Evolutionary conservation across 176 grass and related monocot species (phyloP).

Genomic region (Ensete glaucum): DNA sequence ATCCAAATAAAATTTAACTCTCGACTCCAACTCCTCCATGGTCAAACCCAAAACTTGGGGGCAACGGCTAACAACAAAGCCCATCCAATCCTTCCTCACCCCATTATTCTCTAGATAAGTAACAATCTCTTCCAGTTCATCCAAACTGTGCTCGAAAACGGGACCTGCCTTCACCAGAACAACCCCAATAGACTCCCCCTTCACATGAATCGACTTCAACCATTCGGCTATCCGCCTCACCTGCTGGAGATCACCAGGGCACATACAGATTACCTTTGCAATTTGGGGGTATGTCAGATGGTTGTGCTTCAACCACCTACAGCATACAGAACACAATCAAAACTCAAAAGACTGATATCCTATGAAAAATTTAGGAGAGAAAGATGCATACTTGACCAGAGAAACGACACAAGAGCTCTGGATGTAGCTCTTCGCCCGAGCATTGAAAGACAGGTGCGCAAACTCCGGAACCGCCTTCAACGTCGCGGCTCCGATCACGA

Average conservation of each 20-base stretch:
- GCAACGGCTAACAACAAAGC: conserved; percentile 60
- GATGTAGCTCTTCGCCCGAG: conserved; percentile 52
- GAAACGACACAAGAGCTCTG: conserved; percentile 45
- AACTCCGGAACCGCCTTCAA: conserved; percentile 52
- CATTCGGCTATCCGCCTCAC: conserved; percentile 56
- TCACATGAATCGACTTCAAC: conserved; percentile 77
- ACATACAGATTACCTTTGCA: conserved; percentile 56
- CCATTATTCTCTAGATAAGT: conserved; percentile 46
- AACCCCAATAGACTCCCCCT: conserved; percentile 56
- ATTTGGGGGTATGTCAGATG: conserved; percentile 81
- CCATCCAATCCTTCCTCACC: conserved; percentile 83
- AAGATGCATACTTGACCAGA: conserved; percentile 70
- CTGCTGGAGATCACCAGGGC: conserved; percentile 52
- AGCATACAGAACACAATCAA: conserved; percentile 7
- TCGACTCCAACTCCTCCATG: conserved; percentile 46
- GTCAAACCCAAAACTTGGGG: conserved; percentile 51
- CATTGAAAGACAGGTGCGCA: conserved; percentile 82
- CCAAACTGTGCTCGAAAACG: conserved; percentile 39
- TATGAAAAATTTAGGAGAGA: not conserved
- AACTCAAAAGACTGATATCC: not conserved
- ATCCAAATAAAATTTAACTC: conserved; percentile 68
- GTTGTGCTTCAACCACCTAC: conserved; percentile 97
- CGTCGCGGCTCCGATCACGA: conserved; percentile 63
- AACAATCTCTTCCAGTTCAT: conserved; percentile 53
- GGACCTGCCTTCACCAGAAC: conserved; percentile 54